These are phyloP conservation scores for Tephrocybe sp. DNA, from an alignment of 768 basidiomycete genomes.

Conservation along the genomic window DNA sequence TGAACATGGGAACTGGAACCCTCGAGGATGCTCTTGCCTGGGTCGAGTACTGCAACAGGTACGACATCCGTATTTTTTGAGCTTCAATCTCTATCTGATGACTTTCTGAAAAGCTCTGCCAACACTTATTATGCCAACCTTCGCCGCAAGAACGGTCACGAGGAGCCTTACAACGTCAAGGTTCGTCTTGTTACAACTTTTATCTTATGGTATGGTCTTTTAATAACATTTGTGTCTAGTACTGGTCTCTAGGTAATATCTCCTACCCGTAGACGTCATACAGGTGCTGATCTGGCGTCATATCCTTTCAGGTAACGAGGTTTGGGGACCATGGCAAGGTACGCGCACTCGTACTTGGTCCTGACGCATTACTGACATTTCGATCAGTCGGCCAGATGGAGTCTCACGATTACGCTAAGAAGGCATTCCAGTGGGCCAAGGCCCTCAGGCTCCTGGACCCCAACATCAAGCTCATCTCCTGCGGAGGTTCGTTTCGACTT, in stretches of 20 bases:
- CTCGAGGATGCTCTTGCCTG: slow-evolving; percentile 59
- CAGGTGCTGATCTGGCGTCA: not conserved
- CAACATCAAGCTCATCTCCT: slow-evolving; percentile 51
- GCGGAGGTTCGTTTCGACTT: slow-evolving; percentile 41
- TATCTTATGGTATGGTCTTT: not conserved
- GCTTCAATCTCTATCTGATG: slow-evolving; percentile 10
- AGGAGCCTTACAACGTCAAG: slow-evolving; percentile 55
- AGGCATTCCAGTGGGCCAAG: slow-evolving; percentile 62
- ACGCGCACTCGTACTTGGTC: not conserved
- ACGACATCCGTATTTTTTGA: not conserved
- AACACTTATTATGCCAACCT: slow-evolving; percentile 56
- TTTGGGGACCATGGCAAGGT: slow-evolving; percentile 57
- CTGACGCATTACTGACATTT: not conserved
- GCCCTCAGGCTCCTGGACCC: slow-evolving; percentile 59
- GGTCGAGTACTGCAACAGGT: slow-evolving; percentile 67
- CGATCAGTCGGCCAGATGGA: slow-evolving; percentile 52
- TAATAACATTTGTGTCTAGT: slow-evolving; percentile 20
- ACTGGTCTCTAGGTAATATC: slow-evolving; percentile 33
- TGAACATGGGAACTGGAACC: slow-evolving; percentile 68
- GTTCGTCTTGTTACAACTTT: slow-evolving; percentile 8
- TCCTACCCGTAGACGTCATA: not conserved
- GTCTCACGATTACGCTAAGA: slow-evolving; percentile 53
- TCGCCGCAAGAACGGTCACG: slow-evolving; percentile 55
- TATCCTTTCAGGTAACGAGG: slow-evolving; percentile 52
- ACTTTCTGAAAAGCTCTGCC: too few species aligned